A percentile compares a stretch with the other conserved stretches of the same genome.
Evolutionary conservation across 2,329 filamentous ascomycete genomes (phyloP).

Genomic region (Beauveria medogensis): DNA sequence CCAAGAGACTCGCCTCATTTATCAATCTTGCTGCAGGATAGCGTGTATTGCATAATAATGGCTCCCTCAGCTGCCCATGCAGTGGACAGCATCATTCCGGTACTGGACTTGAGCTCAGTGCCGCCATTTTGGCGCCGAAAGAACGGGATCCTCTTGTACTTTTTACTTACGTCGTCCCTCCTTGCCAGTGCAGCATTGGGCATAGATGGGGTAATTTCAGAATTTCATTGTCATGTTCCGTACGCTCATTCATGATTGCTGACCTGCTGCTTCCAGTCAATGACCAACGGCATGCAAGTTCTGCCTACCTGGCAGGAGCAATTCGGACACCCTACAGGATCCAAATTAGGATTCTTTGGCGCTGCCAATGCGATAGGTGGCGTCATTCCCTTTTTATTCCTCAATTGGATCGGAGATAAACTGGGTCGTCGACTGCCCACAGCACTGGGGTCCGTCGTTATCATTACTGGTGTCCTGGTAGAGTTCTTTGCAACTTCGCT

Average conservation of each 20-base stretch:
- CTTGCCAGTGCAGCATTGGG: slow-evolving; percentile 33
- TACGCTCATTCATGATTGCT: neutral
- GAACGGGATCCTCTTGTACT: slow-evolving; percentile 35
- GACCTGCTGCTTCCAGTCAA: slow-evolving; percentile 18
- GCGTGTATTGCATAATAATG: slow-evolving; percentile 18
- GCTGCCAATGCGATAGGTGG: slow-evolving; percentile 33
- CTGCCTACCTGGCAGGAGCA: slow-evolving; percentile 28
- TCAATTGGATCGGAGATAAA: slow-evolving; percentile 28
- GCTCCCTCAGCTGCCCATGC: slow-evolving; percentile 25
- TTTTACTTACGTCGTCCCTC: slow-evolving; percentile 34
- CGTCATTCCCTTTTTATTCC: slow-evolving; percentile 28
- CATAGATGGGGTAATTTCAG: slow-evolving; percentile 28
- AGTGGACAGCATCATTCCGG: slow-evolving; percentile 22
- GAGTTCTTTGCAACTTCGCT: slow-evolving; percentile 28
- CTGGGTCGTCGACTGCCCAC: slow-evolving; percentile 27
- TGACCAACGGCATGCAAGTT: slow-evolving; percentile 34
- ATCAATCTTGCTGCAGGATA: neutral
- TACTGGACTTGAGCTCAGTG: slow-evolving; percentile 23
- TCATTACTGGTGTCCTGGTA: slow-evolving; percentile 28
- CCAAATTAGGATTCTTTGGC: slow-evolving; percentile 30
- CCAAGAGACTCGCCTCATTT: neutral
- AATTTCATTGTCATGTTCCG: slow-evolving; percentile 13
- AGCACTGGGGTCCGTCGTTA: slow-evolving; percentile 29
- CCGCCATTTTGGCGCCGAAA: slow-evolving; percentile 29
- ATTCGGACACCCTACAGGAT: slow-evolving; percentile 30